Base-by-base conservation (phyloP, 108 stramenopile genomes). In the Epithemia pelagica region DNA sequence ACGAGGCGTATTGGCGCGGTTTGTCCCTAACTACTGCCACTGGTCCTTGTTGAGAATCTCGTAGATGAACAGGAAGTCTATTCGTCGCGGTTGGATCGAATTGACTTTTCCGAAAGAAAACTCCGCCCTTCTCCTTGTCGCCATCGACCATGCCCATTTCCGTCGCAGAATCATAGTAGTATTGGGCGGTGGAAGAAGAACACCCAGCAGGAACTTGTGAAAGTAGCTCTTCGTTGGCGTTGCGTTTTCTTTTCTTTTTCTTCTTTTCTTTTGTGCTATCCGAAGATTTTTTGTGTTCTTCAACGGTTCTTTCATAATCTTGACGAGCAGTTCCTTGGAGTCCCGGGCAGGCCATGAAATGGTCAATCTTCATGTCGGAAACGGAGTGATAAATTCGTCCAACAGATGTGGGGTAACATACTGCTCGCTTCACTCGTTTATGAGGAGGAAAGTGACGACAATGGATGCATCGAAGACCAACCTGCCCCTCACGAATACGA, bases 321-420 rank as follows among this genome's bases (percentile, higher is more conserved):
- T 27, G 56, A 22, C 69, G 31, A 28, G 54, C 61, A 22, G 74
- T 22, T 2, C 59, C 52, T 1, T 67, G 66, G 7, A 82, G 54
- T 26, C 71, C 66, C 25, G 54, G 54, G 57, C 81, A 82, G 1
- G 33, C 28, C 0, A 30, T 61, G 65, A 78, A 82, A 54, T 82
- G 81, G 63, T 82, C 81, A 58, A 78, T 78, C 65, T 78, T 78
- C 77, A 82, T 82, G 71, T 82, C 78, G 32, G 74, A 78, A 0
- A 78, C 74, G 23, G 74, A 37, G 55, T 82, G 81, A 55, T 82
- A 82, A 52, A 82, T 68, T 5, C 67, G 70, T 56, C 28, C 32
- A 20, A 78, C 62, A 18, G 63, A 55, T 0, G 81, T 77, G n/a
- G 81, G 77, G 46, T 76, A 82, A 30, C 81, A 82, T 28, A 78